Percentiles rank a stretch among this genome's conserved stretches.
Evolutionary conservation across 2,329 filamentous ascomycete genomes (phyloP).

Genomic region (Ceratocystis diversiconidia): DNA sequence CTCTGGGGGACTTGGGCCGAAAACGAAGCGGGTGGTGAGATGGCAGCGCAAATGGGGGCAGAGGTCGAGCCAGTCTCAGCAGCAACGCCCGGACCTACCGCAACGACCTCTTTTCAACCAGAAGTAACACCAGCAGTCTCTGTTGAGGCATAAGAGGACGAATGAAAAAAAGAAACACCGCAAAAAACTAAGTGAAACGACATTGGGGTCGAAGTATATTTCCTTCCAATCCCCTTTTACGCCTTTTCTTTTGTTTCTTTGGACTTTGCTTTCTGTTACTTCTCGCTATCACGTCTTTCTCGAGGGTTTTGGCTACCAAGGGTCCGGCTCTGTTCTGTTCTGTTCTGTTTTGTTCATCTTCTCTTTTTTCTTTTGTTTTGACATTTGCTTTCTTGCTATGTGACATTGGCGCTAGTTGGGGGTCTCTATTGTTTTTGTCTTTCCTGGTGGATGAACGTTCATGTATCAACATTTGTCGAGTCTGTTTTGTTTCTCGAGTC

Average conservation of each 20-base stretch:
- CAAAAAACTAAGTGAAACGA: slow-evolving; percentile 7
- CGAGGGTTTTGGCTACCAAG: not conserved
- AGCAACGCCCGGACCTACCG: not conserved
- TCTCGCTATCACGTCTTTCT: not conserved
- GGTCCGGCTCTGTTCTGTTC: not conserved
- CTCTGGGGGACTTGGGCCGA: slow-evolving; percentile 97
- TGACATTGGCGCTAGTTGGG: not conserved
- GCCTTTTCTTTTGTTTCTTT: not conserved
- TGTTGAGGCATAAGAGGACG: slow-evolving; percentile 17
- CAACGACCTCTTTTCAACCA: not conserved
- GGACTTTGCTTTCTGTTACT: slow-evolving; percentile 1
- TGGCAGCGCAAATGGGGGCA: slow-evolving; percentile 36
- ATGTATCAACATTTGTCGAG: not conserved
- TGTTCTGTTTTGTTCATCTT: not conserved
- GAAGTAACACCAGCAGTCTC: slow-evolving; percentile 15
- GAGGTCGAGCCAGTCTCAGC: slow-evolving; percentile 21
- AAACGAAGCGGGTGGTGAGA: slow-evolving; percentile 50
- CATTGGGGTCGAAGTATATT: not conserved
- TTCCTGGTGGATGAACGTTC: not conserved
- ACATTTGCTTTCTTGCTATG: not conserved
- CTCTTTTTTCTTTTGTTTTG: not conserved
- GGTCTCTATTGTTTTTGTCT: slow-evolving; percentile 2
- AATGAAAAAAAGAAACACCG: not conserved
- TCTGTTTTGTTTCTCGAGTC: not conserved
- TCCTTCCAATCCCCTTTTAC: not conserved